Conservation (phyloP, 1,284 basidiomycete genomes). For the Macrocystidia cucumis region DNA sequence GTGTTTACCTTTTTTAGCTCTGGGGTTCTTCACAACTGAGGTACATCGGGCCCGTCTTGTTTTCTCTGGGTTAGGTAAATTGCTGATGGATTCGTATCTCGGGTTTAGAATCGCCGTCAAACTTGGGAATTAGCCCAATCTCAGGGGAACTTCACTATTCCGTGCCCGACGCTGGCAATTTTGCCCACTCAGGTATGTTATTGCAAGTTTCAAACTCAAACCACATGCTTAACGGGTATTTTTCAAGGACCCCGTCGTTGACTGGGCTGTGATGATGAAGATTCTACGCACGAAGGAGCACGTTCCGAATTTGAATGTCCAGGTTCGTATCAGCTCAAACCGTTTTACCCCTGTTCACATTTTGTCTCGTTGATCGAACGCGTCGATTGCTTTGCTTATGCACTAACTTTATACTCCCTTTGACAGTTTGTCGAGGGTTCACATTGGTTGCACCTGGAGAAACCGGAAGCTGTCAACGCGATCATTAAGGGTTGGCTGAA, state of each 20-base stretch:
- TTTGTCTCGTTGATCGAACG: no score
- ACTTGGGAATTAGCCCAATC: constrained; percentile 42
- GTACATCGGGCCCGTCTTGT: not conserved
- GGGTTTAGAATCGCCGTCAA: constrained; percentile 37
- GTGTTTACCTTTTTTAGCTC: not conserved
- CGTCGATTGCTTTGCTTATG: no score
- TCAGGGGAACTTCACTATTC: constrained; percentile 53
- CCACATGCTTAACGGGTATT: not conserved
- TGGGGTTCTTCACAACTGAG: not conserved
- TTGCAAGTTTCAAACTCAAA: not conserved
- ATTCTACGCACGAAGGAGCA: constrained; percentile 35
- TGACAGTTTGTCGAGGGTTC: constrained; percentile 36
- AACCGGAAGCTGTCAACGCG: constrained; percentile 39
- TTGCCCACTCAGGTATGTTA: constrained; percentile 41
- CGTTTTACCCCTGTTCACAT: no score
- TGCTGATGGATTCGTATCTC: constrained; percentile 1
- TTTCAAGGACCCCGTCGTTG: constrained; percentile 55
- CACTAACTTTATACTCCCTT: constrained; percentile 7
- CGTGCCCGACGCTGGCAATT: constrained; percentile 49
- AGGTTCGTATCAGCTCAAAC: constrained; percentile 25
- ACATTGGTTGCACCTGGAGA: constrained; percentile 59
- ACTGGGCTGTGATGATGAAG: constrained; percentile 41
- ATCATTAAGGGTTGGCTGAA: constrained; percentile 20
- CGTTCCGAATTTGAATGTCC: constrained; percentile 41
- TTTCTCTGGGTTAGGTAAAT: no score